These are phyloP conservation scores for Mycena albidolilacea DNA, from an alignment of 768 basidiomycete genomes.

Conservation along the genomic window DNA sequence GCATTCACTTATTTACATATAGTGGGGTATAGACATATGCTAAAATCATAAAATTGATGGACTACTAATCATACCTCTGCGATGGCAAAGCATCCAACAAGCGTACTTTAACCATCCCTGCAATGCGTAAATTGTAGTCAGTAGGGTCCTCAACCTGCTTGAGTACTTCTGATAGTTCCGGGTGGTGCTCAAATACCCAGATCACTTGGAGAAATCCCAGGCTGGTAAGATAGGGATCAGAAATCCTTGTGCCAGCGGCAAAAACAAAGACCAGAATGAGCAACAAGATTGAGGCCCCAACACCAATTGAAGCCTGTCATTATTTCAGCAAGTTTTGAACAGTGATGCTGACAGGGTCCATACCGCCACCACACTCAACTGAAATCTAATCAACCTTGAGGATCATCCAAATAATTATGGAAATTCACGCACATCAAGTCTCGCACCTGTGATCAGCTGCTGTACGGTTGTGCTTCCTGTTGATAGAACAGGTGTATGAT, in stretches of 20 bases:
- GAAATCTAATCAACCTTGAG: background rate
- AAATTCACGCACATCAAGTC: conserved; percentile 6
- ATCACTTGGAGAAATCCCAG: conserved; percentile 2
- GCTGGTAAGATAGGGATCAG: background rate
- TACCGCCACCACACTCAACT: background rate
- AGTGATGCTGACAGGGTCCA: too few species aligned
- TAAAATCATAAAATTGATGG: too few species aligned
- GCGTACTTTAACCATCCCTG: too few species aligned
- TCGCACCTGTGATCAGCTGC: background rate
- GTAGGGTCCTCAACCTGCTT: too few species aligned
- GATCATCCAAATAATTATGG: background rate
- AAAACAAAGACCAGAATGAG: background rate
- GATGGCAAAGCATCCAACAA: too few species aligned
- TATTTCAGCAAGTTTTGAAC: background rate
- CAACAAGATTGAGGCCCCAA: background rate
- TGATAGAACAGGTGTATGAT: background rate
- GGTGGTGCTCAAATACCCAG: conserved; percentile 2
- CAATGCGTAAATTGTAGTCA: too few species aligned
- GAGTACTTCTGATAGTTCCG: too few species aligned
- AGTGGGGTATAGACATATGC: too few species aligned
- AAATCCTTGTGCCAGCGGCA: background rate
- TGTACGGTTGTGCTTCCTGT: background rate
- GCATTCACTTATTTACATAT: too few species aligned
- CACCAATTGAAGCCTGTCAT: background rate
- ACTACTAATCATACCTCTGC: too few species aligned